Conservation (phyloP, 2,329 filamentous ascomycete genomes). For the Didymella exigua region DNA sequence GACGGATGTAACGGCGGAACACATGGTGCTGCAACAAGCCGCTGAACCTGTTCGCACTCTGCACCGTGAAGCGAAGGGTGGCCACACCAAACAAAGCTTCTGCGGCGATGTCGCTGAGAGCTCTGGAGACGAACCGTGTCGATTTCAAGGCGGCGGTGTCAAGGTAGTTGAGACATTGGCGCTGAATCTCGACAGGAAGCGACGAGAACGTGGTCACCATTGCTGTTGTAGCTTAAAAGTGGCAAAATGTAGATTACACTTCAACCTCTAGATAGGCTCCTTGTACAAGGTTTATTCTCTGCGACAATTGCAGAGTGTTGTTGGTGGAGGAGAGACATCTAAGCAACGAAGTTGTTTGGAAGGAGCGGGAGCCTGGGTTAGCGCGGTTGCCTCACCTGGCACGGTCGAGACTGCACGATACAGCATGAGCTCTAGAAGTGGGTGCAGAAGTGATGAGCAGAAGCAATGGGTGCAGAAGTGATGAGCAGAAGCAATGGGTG, state of each 20-base stretch:
- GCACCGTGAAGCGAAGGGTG: background rate
- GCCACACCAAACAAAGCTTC: constrained; percentile 5
- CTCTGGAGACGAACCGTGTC: background rate
- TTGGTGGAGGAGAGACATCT: background rate
- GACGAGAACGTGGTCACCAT: background rate
- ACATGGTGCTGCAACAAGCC: background rate
- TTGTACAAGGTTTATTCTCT: no score
- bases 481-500: no score
- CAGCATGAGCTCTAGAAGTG: background rate
- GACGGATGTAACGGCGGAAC: background rate
- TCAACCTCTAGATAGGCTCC: no score
- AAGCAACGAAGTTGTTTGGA: background rate
- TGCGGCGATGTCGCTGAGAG: background rate
- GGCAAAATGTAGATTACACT: no score
- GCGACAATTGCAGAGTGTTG: background rate
- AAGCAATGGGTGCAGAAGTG: no score
- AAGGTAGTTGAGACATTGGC: constrained; percentile 24
- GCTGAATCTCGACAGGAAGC: constrained; percentile 29
- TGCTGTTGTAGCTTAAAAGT: no score
- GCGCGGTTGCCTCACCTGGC: constrained; percentile 3
- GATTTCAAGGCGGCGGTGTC: constrained; percentile 1
- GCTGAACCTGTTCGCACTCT: background rate
- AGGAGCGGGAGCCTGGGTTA: background rate
- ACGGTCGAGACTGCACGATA: background rate
- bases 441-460: no score